Conservation (phyloP, 305 asterid species). For the Ilex paraguariensis region DNA sequence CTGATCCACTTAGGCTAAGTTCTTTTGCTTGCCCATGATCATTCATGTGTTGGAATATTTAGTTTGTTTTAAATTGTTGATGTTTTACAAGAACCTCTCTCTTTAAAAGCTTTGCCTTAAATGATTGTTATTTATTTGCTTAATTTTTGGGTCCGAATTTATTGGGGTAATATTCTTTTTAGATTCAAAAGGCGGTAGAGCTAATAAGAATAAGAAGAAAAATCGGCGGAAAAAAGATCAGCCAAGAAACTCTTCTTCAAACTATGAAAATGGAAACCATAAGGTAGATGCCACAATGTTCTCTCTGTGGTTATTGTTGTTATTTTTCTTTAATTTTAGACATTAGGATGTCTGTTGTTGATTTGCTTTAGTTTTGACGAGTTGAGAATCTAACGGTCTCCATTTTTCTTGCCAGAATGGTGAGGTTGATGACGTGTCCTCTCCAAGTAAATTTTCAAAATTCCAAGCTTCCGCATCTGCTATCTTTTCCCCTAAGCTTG, state of each 20-base stretch:
- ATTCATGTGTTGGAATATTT: too few species aligned
- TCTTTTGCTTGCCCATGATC: too few species aligned
- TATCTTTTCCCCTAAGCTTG: slow-evolving; percentile 24
- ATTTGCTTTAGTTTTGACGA: background rate
- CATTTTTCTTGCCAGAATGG: slow-evolving; percentile 20
- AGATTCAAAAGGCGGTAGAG: slow-evolving; percentile 35
- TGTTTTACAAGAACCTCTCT: too few species aligned
- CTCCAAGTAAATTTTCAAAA: slow-evolving; percentile 22
- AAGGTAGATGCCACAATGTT: slow-evolving; percentile 18
- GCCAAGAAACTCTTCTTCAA: slow-evolving; percentile 14
- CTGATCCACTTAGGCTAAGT: too few species aligned
- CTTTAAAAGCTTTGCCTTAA: too few species aligned
- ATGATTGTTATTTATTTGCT: too few species aligned
- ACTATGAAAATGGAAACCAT: slow-evolving; percentile 22
- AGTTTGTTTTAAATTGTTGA: too few species aligned
- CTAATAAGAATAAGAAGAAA: slow-evolving; percentile 38
- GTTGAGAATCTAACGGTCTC: slow-evolving; percentile 21
- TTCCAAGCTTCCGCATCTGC: slow-evolving; percentile 21
- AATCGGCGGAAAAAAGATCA: slow-evolving; percentile 31
- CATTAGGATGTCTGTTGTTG: slow-evolving; percentile 7
- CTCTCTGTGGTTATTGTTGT: background rate
- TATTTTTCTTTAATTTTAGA: background rate
- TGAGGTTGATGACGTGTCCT: slow-evolving; percentile 13
- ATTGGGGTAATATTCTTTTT: slow-evolving; percentile 5
- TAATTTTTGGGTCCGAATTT: too few species aligned